Evolutionary conservation across 2,329 filamentous ascomycete species (phyloP).

Genomic region (Epichloe festucae): DNA sequence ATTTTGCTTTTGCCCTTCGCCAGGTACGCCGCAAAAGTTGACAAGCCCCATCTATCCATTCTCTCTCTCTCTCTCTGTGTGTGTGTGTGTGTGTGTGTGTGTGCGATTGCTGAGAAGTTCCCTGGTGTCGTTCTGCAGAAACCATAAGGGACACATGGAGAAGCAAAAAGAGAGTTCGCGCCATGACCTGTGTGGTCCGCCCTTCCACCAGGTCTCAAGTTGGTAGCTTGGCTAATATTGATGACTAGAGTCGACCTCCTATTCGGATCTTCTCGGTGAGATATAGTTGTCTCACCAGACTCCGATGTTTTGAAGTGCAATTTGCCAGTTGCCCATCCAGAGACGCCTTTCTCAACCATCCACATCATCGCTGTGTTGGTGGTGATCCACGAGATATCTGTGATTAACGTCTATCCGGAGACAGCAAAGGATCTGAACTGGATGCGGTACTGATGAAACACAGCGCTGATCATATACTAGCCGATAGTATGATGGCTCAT

Average conservation of each 20-base stretch:
- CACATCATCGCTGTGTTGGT: background rate
- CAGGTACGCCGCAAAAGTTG: background rate
- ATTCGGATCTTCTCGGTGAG: conserved; percentile 12
- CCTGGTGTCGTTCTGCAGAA: background rate
- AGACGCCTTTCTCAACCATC: background rate
- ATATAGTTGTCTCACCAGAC: conserved; percentile 17
- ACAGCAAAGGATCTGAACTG: background rate
- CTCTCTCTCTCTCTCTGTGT: no score
- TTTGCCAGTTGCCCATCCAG: conserved; percentile 11
- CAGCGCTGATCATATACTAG: background rate
- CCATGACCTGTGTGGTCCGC: background rate
- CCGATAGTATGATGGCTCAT: background rate
- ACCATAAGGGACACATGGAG: background rate
- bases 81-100: background rate
- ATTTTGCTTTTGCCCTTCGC: conserved; percentile 4
- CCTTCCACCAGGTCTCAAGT: background rate
- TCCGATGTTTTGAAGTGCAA: conserved; percentile 14
- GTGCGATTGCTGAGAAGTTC: background rate
- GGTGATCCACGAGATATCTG: background rate
- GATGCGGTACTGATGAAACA: background rate
- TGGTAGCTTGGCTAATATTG: background rate
- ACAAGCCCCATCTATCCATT: background rate
- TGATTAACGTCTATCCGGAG: background rate
- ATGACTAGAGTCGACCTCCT: background rate
- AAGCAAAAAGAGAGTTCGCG: background rate